Base-by-base conservation (phyloP, 225 moss, liverwort and hornwort genomes). In the Polytrichum formosum region DNA sequence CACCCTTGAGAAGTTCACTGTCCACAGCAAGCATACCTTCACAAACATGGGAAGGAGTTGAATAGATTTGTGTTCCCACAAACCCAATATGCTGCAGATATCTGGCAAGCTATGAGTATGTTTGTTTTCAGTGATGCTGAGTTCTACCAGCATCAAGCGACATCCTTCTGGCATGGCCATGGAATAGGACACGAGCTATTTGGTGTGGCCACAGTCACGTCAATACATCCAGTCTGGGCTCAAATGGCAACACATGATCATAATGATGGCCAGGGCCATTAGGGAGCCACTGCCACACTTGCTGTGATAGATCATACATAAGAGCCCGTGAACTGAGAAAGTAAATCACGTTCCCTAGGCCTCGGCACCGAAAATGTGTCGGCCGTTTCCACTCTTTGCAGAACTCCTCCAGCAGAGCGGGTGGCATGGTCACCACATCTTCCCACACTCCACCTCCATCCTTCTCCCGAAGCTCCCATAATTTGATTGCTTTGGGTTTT, bases 221-320 rank as follows among this genome's bases (percentile, higher is more conserved):
- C 33, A 82, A 53, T 67, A 82, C 84, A 26, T 88, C 88, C 54
- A 88, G 71, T 55, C 88, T 70, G 17, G 88, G 88, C 77, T 88
- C 88, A 56, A 88, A 88, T 1, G 88, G 88, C 79, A 88, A 66
- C 28, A 88, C 88, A 61, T 88, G 88, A 73, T 88, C 88, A 64
- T 88, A 88, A 58, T 88, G 88, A 28, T 84, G 84, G 7, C 88
- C 79, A 18, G 88, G 88, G 53, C 88, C 88, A 67, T 77, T 75
- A 3, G 88, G 88, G 6, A 88, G 81, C 88, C 88, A 88, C 84
- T 88, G 88, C 88, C 88, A 88, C 56, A 88, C 82, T 72, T 88
- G 81, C 63, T 82, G 82, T 0, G 88, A 84, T 37, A 88, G 72
- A 27, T 88, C 88, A 19, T 88, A 88, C 88, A 88, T 88, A 21